Evolutionary conservation across 1,139 yeast species (phyloP), one percentile per base, ranked within the genome.

Genomic region (Yarrowia galli): DNA sequence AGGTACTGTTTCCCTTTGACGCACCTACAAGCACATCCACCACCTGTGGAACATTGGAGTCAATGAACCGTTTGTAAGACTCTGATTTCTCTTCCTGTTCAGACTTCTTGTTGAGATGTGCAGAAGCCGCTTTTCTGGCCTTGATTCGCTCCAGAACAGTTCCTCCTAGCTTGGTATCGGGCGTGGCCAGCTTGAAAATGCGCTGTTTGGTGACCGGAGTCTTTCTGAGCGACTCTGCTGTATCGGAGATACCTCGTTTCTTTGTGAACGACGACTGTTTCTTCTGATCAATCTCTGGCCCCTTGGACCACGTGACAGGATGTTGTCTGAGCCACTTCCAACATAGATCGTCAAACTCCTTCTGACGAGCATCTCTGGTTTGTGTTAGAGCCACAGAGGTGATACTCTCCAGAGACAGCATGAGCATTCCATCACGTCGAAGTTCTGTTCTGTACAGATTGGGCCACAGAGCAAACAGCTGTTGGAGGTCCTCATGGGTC

Each of bases 81-180:
- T 58, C 64, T 2, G 38, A 15, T 10, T 43, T 42, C 10, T 25
- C 51, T 20, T 58, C 51, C 18, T 15, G 51, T 6, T 16, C 13
- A 5, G 51, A 28, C 15, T 58, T 58, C 16, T 6, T 15, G 18
- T 16, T 58, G 10, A 58, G 22, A 32, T 42, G 51, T n/a, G 51
- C 51, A 0, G 40, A 8, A 10, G 64, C 66, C 2, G 54, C 56
- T 22, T 61, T 36, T 20, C 66, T 2, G 16, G 66, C 66, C 25
- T 38, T 46, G 38, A 61, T 48, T 8, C 66, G 32, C 56, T 61
- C 66, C 56, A 61, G n/a, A 20, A 61, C 66, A 0, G 56, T 5
- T 2, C 46, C 45, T 32, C 66, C 66, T 0, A 61, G 66, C 46
- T 61, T 36, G 5, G 45, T 46, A 25, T 61, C 56, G 7, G 66